Evolutionary conservation across 192 early-diverging fungal species (phyloP).

Genomic region (Diversispora epigaea): DNA sequence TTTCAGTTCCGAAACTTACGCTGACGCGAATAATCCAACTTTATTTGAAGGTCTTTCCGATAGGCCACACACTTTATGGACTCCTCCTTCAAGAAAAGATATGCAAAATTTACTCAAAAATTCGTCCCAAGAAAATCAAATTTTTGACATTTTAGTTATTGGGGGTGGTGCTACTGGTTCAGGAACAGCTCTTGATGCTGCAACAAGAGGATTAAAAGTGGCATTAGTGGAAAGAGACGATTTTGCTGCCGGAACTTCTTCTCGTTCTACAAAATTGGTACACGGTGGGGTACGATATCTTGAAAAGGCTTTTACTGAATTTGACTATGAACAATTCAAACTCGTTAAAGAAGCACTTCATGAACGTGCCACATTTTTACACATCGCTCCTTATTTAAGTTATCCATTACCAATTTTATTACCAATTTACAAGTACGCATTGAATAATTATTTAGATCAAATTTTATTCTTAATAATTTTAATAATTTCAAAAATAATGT

Average conservation of each 20-base stretch:
- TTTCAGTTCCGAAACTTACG: not conserved
- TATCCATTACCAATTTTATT: slow-evolving; percentile 93
- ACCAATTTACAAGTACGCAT: slow-evolving; percentile 80
- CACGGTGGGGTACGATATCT: slow-evolving; percentile 97
- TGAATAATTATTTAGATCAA: not conserved
- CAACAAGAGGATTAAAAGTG: slow-evolving; percentile 86
- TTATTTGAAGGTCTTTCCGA: slow-evolving; percentile 32
- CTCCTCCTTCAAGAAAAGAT: slow-evolving; percentile 68
- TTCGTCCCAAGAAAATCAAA: slow-evolving; percentile 39
- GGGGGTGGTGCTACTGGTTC: slow-evolving; percentile 96
- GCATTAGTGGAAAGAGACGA: slow-evolving; percentile 96
- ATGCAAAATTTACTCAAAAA: slow-evolving; percentile 71
- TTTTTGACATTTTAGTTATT: slow-evolving; percentile 86
- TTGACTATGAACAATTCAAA: slow-evolving; percentile 96
- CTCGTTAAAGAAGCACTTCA: slow-evolving; percentile 94
- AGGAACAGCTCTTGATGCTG: slow-evolving; percentile 90
- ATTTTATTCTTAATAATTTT: not conserved
- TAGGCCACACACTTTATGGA: slow-evolving; percentile 70
- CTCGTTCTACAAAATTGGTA: slow-evolving; percentile 91
- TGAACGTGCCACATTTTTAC: slow-evolving; percentile 89
- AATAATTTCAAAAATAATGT: no score
- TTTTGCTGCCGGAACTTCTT: slow-evolving; percentile 90
- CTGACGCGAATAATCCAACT: slow-evolving; percentile 21
- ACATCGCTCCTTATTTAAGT: slow-evolving; percentile 93
- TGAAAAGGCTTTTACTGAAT: slow-evolving; percentile 91